These are phyloP conservation scores for Phytophthora foliorum DNA, from an alignment of 352 stramenopile species.

Conservation along the genomic window DNA sequence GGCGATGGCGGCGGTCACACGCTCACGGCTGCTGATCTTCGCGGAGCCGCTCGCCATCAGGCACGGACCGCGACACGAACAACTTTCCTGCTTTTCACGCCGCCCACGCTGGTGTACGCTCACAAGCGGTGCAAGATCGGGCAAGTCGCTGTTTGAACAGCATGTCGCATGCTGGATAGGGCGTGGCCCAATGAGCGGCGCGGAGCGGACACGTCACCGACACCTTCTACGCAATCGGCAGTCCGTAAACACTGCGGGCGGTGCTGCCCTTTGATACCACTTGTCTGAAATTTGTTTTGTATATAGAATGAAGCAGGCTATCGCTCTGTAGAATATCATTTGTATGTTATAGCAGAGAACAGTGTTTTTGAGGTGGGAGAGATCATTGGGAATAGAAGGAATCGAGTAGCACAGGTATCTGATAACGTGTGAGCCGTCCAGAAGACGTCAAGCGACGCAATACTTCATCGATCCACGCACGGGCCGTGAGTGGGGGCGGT, in stretches of 20 bases:
- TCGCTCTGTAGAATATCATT: no score
- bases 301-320: neutral
- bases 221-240: conserved; percentile 24
- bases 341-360: no score
- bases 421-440: no score
- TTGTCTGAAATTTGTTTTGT: neutral
- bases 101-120: neutral
- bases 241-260: conserved; percentile 10
- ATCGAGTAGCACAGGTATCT: no score
- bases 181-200: conserved; percentile 7
- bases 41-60: neutral
- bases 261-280: neutral
- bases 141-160: conserved; percentile 8
- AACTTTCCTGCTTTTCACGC: neutral
- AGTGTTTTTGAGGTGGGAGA: no score
- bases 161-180: conserved; percentile 7
- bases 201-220: conserved; percentile 7
- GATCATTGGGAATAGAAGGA: no score
- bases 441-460: no score
- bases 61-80: neutral
- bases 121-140: conserved; percentile 24
- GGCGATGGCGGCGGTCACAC: no score
- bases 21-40: no score
- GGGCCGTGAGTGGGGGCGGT: no score
- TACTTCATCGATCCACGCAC: no score